Evolutionary conservation across 495 filamentous ascomycete genomes (phyloP).

Genomic region (Corynascus novoguineensis): DNA sequence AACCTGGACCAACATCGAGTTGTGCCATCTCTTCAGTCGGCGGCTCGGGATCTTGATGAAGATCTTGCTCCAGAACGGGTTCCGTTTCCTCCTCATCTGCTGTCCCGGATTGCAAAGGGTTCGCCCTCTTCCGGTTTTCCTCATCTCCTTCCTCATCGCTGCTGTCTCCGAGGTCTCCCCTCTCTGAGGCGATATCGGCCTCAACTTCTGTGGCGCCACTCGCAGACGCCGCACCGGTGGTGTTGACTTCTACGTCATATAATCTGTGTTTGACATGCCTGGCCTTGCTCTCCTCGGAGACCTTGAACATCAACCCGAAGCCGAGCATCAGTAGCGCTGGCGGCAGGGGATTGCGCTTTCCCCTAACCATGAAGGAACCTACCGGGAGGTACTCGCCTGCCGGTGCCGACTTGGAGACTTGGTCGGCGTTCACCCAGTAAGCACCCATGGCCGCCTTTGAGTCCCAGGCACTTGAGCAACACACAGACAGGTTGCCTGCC

Average conservation of each 20-base stretch:
- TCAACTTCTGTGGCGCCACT: neutral
- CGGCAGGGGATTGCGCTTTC: constrained; percentile 84
- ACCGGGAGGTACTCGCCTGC: constrained; percentile 72
- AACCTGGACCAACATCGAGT: constrained; percentile 29
- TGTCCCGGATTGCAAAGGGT: constrained; percentile 41
- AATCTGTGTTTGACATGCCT: constrained; percentile 72
- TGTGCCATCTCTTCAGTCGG: constrained; percentile 29
- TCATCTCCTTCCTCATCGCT: constrained; percentile 33
- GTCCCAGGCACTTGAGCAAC: constrained; percentile 86
- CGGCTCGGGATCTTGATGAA: constrained; percentile 1
- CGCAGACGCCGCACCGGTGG: constrained; percentile 9
- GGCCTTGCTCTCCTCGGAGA: constrained; percentile 81
- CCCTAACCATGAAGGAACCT: constrained; percentile 71
- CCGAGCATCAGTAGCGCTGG: constrained; percentile 84
- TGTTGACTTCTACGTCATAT: constrained; percentile 36
- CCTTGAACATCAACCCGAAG: constrained; percentile 77
- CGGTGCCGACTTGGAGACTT: constrained; percentile 76
- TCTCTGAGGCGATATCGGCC: constrained; percentile 22
- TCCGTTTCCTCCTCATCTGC: constrained; percentile 20
- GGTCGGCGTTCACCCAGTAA: constrained; percentile 85
- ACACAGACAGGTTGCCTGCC: constrained; percentile 76
- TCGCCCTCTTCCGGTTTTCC: constrained; percentile 31
- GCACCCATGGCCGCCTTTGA: constrained; percentile 91
- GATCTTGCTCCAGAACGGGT: neutral
- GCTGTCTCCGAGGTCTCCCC: constrained; percentile 34